Evolutionary conservation across 78 protist genomes (phyloP), one percentile per base, ranked within the genome.

Genomic region (Guillardia theta): DNA sequence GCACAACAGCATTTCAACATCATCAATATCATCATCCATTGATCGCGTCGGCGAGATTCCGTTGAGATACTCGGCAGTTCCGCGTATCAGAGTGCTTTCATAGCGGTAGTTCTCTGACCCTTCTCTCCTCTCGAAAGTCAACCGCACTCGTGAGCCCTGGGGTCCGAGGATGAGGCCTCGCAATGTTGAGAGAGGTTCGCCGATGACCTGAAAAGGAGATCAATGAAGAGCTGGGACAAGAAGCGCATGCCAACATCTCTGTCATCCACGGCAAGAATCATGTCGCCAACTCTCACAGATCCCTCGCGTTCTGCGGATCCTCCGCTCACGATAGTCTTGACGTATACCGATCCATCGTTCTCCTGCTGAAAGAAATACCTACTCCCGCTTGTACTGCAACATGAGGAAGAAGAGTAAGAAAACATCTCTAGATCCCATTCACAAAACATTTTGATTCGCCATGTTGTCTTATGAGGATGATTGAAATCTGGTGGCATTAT

Each of bases 341-440:
- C 93, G 64, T 88, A 88, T 21, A 88, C 93, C 46, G n/a, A n/a
- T 4, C 93, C 93, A 10, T 88, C 93, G 9, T 33, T 43, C 64
- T 88, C 93, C 54, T 88, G 93, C 64, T 88, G 93, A 41, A 88
- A 88, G 93, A 88, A 88, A 88, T 88, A 0, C 93, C 93, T 1
- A 88, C 93, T 5, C 93, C 93, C 36, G 93, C 93, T 78, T 78
- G 90, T 48, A 78, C 90, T 78, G 90, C 90, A n/a, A n/a, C n/a
- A n/a, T n/a, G n/a, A n/a, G n/a, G n/a, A n/a, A n/a, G n/a, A n/a
- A n/a, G n/a, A n/a, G n/a, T n/a, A n/a, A n/a, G n/a, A n/a, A n/a
- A n/a, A n/a, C n/a, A n/a, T n/a, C n/a, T n/a, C n/a, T n/a, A n/a
- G n/a, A n/a, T n/a, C n/a, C n/a, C n/a, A n/a, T n/a, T n/a, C n/a